A percentile compares a stretch with the other conserved stretches of the same genome.
Conservation (phyloP, 108 stramenopile species). For the Parietichytrium sp. region DNA sequence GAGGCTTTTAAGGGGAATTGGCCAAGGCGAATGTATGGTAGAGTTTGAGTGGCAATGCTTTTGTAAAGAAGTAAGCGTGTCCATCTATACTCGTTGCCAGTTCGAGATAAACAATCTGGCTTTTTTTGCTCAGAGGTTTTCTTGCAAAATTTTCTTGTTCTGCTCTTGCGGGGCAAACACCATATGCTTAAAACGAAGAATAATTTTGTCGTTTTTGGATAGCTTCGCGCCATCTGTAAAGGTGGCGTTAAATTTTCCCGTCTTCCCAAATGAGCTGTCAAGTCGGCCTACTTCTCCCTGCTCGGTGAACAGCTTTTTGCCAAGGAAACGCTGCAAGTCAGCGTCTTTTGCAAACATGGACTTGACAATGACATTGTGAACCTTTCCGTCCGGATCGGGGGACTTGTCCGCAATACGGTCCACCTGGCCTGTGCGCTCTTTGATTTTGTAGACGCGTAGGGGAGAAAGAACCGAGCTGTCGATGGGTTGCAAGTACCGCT, state of each 20-base stretch:
- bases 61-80: no score
- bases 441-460: slow-evolving; percentile 44
- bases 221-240: slow-evolving; percentile 76
- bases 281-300: slow-evolving; percentile 74
- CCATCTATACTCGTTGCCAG: no score
- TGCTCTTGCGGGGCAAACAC: slow-evolving; percentile 9
- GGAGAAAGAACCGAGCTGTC: neutral
- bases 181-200: slow-evolving; percentile 9
- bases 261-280: slow-evolving; percentile 79
- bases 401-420: slow-evolving; percentile 73
- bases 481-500: slow-evolving; percentile 56
- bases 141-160: neutral
- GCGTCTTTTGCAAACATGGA: slow-evolving; percentile 86
- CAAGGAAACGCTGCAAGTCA: slow-evolving; percentile 78
- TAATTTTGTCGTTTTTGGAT: neutral
- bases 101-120: neutral
- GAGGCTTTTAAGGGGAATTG: no score
- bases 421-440: neutral
- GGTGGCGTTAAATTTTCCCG: slow-evolving; percentile 80
- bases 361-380: slow-evolving; percentile 79
- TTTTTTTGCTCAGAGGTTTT: neutral
- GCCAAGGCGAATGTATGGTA: no score
- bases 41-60: no score
- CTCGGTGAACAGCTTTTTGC: slow-evolving; percentile 74
- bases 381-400: slow-evolving; percentile 67